Evolutionary conservation across 2,329 filamentous ascomycete species (phyloP).

Genomic region (Monilinia aucupariae): DNA sequence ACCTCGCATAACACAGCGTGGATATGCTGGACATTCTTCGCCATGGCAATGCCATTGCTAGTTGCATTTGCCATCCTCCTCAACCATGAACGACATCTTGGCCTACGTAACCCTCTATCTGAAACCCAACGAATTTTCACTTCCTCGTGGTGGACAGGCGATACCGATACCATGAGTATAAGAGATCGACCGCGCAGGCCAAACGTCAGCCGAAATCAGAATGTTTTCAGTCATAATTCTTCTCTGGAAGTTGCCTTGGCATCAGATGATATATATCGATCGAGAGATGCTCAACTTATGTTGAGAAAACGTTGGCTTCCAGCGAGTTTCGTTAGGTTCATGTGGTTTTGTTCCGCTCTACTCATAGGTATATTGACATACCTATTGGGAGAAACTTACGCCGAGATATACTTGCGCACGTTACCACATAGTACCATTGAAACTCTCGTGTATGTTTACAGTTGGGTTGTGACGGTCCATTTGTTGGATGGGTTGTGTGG

Average conservation of each 20-base stretch:
- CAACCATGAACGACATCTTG: conserved; percentile 57
- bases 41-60: conserved; percentile 63
- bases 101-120: conserved; percentile 54
- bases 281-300: conserved; percentile 22
- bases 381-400: conserved; percentile 63
- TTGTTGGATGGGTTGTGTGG: conserved; percentile 59
- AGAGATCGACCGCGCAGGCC: conserved; percentile 39
- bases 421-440: conserved; percentile 61
- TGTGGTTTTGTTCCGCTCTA: conserved; percentile 64
- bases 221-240: conserved; percentile 31
- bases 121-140: conserved; percentile 65
- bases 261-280: conserved; percentile 22
- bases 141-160: conserved; percentile 59
- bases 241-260: conserved; percentile 32
- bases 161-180: conserved; percentile 41
- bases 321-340: conserved; percentile 61
- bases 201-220: conserved; percentile 34
- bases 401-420: conserved; percentile 62
- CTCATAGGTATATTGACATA: conserved; percentile 60
- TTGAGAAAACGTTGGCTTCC: conserved; percentile 48
- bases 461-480: conserved; percentile 63
- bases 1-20: conserved; percentile 60
- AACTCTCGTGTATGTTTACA: conserved; percentile 65
- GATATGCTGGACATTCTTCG: conserved; percentile 65
- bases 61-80: conserved; percentile 60